Conservation (phyloP, 352 stramenopile genomes). For the Globisporangium alternatum region DNA sequence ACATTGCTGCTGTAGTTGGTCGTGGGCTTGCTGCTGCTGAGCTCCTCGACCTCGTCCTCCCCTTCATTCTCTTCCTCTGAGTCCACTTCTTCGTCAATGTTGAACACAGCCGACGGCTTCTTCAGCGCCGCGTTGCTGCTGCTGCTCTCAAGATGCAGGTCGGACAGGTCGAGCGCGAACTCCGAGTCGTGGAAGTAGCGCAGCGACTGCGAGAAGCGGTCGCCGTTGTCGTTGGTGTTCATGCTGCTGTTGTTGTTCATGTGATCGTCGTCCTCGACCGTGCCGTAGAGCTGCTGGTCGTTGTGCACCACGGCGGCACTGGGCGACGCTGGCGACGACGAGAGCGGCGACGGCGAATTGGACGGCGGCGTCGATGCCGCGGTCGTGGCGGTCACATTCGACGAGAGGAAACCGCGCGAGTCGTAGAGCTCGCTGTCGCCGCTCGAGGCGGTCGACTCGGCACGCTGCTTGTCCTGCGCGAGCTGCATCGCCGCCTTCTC, state of each 20-base stretch:
- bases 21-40: not conserved
- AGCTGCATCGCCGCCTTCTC: not conserved
- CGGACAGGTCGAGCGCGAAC: constrained; percentile 46
- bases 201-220: constrained; percentile 12
- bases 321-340: constrained; percentile 43
- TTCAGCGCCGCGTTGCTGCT: too few relatives aligned
- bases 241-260: not conserved
- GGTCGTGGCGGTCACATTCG: constrained; percentile 15
- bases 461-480: constrained; percentile 10
- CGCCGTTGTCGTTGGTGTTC: constrained; percentile 19
- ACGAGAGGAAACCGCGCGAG: constrained; percentile 28
- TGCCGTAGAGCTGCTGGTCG: constrained; percentile 19
- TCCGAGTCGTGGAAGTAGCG: constrained; percentile 59
- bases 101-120: constrained; percentile 6
- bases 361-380: constrained; percentile 15
- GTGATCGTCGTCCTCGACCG: too few relatives aligned
- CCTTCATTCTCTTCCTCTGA: constrained; percentile 16
- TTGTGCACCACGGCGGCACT: constrained; percentile 26
- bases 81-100: constrained; percentile 12
- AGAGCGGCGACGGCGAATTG: constrained; percentile 17
- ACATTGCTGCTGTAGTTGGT: constrained; percentile 1
- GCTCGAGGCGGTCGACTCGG: constrained; percentile 15
- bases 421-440: constrained; percentile 36
- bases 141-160: constrained; percentile 10
- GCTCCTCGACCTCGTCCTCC: constrained; percentile 10